A percentile compares a stretch with the other conserved stretches of the same genome.
Conservation (phyloP, 495 filamentous ascomycete species). For the Parmelia sp. region DNA sequence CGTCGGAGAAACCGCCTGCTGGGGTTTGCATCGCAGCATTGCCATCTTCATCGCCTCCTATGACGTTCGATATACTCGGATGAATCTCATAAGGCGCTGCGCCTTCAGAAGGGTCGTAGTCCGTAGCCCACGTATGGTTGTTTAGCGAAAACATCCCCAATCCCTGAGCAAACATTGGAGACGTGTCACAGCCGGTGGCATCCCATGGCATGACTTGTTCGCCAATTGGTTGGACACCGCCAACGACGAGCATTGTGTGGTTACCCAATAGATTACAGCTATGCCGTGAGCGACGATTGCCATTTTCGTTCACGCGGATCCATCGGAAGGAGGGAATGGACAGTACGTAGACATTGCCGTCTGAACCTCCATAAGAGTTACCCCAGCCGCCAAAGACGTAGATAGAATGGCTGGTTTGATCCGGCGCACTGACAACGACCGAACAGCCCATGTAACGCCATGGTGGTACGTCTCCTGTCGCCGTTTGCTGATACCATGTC, state of each 20-base stretch:
- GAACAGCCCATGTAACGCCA: constrained; percentile 21
- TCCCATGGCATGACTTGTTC: constrained; percentile 10
- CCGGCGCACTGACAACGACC: constrained; percentile 17
- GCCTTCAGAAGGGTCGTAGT: constrained; percentile 13
- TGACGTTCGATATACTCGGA: constrained; percentile 15
- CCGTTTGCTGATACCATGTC: constrained; percentile 19
- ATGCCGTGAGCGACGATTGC: constrained; percentile 16
- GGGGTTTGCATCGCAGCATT: constrained; percentile 18
- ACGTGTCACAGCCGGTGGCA: constrained; percentile 17
- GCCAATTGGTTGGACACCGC: constrained; percentile 15
- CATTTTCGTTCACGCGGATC: constrained; percentile 21
- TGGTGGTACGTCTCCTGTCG: constrained; percentile 19
- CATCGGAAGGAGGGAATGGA: constrained; percentile 23
- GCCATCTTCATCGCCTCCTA: constrained; percentile 19
- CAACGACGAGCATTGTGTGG: constrained; percentile 19
- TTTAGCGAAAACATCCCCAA: constrained; percentile 22
- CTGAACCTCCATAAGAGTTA: constrained; percentile 7
- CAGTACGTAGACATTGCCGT: constrained; percentile 22
- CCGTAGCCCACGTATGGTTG: constrained; percentile 17
- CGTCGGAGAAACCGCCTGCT: constrained; percentile 14
- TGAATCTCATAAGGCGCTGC: constrained; percentile 14
- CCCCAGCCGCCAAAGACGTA: constrained; percentile 24
- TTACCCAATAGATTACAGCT: constrained; percentile 16
- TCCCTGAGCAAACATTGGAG: constrained; percentile 15
- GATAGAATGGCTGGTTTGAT: constrained; percentile 23